Percentiles rank a stretch among this genome's conserved stretches.
These are phyloP conservation scores for Phialophora tarda DNA, from an alignment of 2,329 filamentous ascomycete genomes.

Conservation along the genomic window DNA sequence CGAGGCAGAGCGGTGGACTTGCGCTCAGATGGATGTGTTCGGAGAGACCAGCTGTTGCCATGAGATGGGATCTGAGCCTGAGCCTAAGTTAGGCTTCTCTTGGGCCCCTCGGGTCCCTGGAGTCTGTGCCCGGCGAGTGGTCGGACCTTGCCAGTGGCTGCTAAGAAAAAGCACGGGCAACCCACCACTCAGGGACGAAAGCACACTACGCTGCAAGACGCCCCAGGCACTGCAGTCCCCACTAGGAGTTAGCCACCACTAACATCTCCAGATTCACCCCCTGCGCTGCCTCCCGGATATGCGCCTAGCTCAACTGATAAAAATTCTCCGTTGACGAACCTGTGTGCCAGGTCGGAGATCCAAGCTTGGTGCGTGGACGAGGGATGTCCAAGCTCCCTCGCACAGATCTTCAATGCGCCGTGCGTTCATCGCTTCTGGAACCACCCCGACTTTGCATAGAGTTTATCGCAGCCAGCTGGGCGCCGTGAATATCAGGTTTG, in stretches of 20 bases:
- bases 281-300: slow-evolving; percentile 11
- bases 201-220: slow-evolving; percentile 2
- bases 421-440: background rate
- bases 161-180: slow-evolving; percentile 7
- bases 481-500: slow-evolving; percentile 26
- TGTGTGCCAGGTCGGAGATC: slow-evolving; percentile 1
- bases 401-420: slow-evolving; percentile 9
- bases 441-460: background rate
- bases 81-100: background rate
- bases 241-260: background rate
- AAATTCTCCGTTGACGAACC: slow-evolving; percentile 24
- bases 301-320: slow-evolving; percentile 16
- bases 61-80: slow-evolving; percentile 18
- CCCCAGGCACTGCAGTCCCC: background rate
- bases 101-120: background rate
- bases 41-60: slow-evolving; percentile 10
- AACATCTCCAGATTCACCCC: background rate
- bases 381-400: background rate
- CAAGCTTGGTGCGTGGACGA: background rate
- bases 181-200: slow-evolving; percentile 11
- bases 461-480: background rate
- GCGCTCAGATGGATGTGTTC: slow-evolving; percentile 12
- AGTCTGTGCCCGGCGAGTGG: slow-evolving; percentile 1
- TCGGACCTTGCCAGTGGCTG: slow-evolving; percentile 1
- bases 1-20: slow-evolving; percentile 17